A percentile compares a stretch with the other conserved stretches of the same genome.
phyloP scores from a whole-genome alignment of 2,329 filamentous ascomycete genomes.

The Pseudogymnoascus sp. region DNA sequence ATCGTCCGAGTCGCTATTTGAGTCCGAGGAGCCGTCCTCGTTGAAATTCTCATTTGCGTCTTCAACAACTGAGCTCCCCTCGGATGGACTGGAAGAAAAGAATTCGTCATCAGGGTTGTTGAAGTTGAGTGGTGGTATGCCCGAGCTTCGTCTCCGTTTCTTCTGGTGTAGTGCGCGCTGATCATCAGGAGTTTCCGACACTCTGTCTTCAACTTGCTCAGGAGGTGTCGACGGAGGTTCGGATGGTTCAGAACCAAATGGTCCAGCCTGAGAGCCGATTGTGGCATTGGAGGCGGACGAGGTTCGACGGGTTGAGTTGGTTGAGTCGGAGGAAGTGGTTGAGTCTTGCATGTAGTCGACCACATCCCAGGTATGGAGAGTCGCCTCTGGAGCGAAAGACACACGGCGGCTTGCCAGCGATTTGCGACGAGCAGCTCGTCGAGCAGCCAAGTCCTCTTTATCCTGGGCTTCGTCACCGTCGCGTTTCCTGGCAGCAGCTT shows the following conservation, averaged over 20 bases:
- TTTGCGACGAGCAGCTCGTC: constrained; percentile 82
- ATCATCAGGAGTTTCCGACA: constrained; percentile 53
- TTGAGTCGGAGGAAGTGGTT: constrained; percentile 65
- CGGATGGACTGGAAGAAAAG: constrained; percentile 68
- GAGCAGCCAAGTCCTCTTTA: constrained; percentile 55
- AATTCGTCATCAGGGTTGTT: constrained; percentile 59
- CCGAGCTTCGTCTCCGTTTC: constrained; percentile 56
- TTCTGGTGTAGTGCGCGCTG: constrained; percentile 59
- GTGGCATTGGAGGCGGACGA: constrained; percentile 42
- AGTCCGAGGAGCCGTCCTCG: constrained; percentile 39
- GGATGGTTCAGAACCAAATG: constrained; percentile 38
- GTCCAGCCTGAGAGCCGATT: constrained; percentile 23
- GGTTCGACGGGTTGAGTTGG: constrained; percentile 65
- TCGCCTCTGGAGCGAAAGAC: constrained; percentile 95
- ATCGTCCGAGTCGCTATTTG: constrained; percentile 49
- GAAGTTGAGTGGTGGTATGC: constrained; percentile 55
- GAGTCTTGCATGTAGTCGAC: constrained; percentile 84
- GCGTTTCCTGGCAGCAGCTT: constrained; percentile 59
- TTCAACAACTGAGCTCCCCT: constrained; percentile 43
- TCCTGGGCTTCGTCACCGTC: constrained; percentile 58
- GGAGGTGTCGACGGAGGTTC: constrained; percentile 56
- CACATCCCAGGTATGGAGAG: constrained; percentile 93
- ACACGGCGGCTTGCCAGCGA: constrained; percentile 89
- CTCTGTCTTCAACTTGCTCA: constrained; percentile 50
- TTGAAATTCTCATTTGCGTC: constrained; percentile 34